Base-by-base conservation (phyloP, 169 alveolate species). In the Miamiensis avidus region DNA sequence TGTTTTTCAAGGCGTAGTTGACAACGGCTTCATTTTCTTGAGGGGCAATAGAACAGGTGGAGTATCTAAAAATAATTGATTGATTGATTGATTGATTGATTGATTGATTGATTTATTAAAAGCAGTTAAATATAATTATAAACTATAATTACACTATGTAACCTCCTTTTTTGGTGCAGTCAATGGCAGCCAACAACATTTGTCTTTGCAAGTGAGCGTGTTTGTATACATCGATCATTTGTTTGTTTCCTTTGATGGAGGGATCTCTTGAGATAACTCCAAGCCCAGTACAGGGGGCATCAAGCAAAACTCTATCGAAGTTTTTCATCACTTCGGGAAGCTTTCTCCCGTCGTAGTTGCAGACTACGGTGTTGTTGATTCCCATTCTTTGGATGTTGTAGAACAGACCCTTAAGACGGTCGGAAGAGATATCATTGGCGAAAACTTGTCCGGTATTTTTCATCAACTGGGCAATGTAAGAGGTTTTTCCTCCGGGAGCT, bases 401-500 rank as follows among this genome's bases (percentile, higher is more conserved):
- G 82, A 96, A 97, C 34, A 98, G 94, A 31, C 99, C 96, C 84
- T 97, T 96, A 78, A 97, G 94, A 83, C 99, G 92, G 72, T 96
- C 98, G 87, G 96, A 96, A 81, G 97, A 97, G 31, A 96, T 84
- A 86, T 98, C 99, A 89, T 98, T 98, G 1, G 99, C 99, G 82
- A 97, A 96, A 25, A 98, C 85, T 30, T 95, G 83, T 25, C 99
- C 99, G 11, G 96, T 93, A 85, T 98, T 98, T 91, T 98, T 98
- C 99, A 98, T 98, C 30, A 98, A 81, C 78, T 98, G 97, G 25
- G 98, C 99, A 28, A 98, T 95, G 89, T 97, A 98, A 26, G 99
- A 97, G 0, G 99, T 97, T 91, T 98, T 98, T 0, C 99, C 99
- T 69, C 99, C 99, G 1, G 99, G 99, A 30, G 99, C 99, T 34